Conservation (phyloP, 192 early-diverging fungal genomes). For the Diversispora epigaea region DNA sequence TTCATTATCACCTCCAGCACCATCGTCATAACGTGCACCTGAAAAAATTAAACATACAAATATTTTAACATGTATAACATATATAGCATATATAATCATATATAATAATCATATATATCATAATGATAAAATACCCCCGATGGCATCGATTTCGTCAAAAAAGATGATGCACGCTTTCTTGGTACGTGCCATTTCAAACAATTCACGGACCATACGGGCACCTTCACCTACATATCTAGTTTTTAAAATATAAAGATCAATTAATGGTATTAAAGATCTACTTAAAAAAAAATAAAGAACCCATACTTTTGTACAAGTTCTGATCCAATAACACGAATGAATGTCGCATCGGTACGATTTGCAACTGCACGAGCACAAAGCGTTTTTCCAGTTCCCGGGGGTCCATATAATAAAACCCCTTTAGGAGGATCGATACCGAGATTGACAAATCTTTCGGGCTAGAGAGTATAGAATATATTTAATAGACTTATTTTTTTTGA, state of each 20-base stretch:
- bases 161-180: conserved; percentile 99
- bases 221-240: conserved; percentile 93
- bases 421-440: conserved; percentile 99
- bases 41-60: conserved; percentile 12
- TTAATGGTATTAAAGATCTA: conserved; percentile 9
- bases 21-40: conserved; percentile 96
- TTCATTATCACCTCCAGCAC: conserved; percentile 98
- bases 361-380: conserved; percentile 97
- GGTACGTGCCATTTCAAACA: conserved; percentile 99
- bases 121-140: conserved; percentile 57
- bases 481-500: not conserved
- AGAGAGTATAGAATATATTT: not conserved
- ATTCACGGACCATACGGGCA: conserved; percentile 97
- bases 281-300: not conserved
- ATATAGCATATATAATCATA: not conserved
- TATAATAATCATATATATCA: not conserved
- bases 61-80: not conserved
- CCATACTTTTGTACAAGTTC: conserved; percentile 94
- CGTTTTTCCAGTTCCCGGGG: conserved; percentile 96
- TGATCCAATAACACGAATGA: conserved; percentile 99
- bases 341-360: conserved; percentile 98
- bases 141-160: conserved; percentile 99
- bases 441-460: conserved; percentile 96
- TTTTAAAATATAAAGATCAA: not conserved
- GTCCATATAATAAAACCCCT: conserved; percentile 96